Evolutionary conservation across 257 asterid genomes (phyloP).

Genomic region (Solanum chiquidenum): DNA sequence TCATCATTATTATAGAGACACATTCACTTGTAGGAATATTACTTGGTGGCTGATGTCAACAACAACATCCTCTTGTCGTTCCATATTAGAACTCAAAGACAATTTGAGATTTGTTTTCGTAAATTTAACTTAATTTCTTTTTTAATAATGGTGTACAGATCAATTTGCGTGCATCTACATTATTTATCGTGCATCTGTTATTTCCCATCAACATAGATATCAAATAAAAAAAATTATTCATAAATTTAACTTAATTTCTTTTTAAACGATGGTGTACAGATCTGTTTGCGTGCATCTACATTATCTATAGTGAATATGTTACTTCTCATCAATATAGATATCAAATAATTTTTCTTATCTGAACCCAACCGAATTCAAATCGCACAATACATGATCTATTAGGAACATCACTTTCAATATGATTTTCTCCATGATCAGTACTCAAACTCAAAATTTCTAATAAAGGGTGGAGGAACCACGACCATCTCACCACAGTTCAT

Average conservation of each 20-base stretch:
- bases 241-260: too few species aligned
- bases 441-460: background rate
- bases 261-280: too few species aligned
- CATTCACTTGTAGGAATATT: background rate
- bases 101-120: background rate
- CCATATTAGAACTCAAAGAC: background rate
- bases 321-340: too few species aligned
- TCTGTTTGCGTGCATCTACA: too few species aligned
- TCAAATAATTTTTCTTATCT: too few species aligned
- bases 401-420: too few species aligned
- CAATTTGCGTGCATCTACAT: too few species aligned
- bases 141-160: too few species aligned
- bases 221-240: too few species aligned
- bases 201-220: too few species aligned
- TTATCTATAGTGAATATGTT: background rate
- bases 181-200: background rate
- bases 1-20: background rate
- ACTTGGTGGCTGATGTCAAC: background rate
- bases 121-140: too few species aligned
- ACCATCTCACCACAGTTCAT: background rate
- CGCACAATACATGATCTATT: background rate
- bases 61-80: background rate
- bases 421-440: background rate
- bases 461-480: fast-evolving
- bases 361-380: background rate